Conservation (phyloP, 768 basidiomycete genomes). For the Leccinum rimulosum region DNA sequence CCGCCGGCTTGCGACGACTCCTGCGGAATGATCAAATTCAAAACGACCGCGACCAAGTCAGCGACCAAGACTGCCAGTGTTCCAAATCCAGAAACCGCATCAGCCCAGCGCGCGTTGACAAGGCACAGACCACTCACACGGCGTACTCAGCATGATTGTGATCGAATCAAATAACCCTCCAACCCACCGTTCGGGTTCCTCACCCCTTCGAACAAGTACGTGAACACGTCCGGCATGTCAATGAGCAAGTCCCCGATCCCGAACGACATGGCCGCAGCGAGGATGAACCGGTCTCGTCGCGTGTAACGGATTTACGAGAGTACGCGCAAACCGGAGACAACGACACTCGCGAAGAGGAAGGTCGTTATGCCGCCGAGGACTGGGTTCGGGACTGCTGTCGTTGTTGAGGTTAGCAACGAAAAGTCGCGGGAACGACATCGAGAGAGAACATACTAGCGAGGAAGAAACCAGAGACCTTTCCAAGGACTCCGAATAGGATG, state of each 20-base stretch:
- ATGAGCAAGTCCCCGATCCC: conserved; percentile 67
- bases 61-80: conserved; percentile 46
- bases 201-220: conserved; percentile 67
- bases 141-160: conserved; percentile 76
- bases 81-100: neutral
- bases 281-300: conserved; percentile 63
- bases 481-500: conserved; percentile 75
- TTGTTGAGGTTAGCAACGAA: neutral
- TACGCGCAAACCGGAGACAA: conserved; percentile 49
- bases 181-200: conserved; percentile 50
- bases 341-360: conserved; percentile 78
- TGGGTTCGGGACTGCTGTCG: conserved; percentile 59
- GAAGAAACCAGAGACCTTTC: conserved; percentile 82
- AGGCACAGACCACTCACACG: conserved; percentile 50
- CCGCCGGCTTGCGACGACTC: conserved; percentile 25
- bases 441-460: conserved; percentile 54
- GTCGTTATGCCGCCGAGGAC: conserved; percentile 86
- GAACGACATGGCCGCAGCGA: conserved; percentile 66
- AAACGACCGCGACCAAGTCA: conserved; percentile 54
- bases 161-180: conserved; percentile 70
- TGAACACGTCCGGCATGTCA: conserved; percentile 55
- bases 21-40: conserved; percentile 56
- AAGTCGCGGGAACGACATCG: neutral
- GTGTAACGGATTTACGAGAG: conserved; percentile 38
- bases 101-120: neutral